These are phyloP conservation scores for Xylariales sp. DNA, from an alignment of 2,329 filamentous ascomycete genomes.

Conservation along the genomic window DNA sequence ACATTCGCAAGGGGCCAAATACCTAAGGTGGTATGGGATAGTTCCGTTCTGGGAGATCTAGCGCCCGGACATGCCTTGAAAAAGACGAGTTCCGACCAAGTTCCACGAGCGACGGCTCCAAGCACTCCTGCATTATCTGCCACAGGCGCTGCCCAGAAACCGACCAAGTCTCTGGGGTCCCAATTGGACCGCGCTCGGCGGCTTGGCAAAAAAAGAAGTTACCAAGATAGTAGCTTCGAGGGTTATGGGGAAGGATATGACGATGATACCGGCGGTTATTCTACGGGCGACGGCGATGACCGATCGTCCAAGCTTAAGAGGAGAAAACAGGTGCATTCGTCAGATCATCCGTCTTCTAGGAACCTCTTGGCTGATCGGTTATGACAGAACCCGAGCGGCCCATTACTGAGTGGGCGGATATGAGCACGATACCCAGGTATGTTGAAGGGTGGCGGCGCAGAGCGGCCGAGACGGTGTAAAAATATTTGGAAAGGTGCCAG, in stretches of 20 bases:
- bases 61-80: slow-evolving; percentile 55
- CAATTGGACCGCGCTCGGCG: slow-evolving; percentile 70
- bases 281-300: slow-evolving; percentile 77
- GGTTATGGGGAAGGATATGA: slow-evolving; percentile 80
- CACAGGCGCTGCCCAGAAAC: slow-evolving; percentile 47
- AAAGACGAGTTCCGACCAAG: slow-evolving; percentile 54
- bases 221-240: slow-evolving; percentile 79
- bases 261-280: slow-evolving; percentile 76
- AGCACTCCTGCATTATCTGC: slow-evolving; percentile 61
- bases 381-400: slow-evolving; percentile 59
- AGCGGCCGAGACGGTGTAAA: slow-evolving; percentile 39
- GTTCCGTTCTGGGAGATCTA: slow-evolving; percentile 68
- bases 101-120: slow-evolving; percentile 62
- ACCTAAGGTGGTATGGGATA: slow-evolving; percentile 67
- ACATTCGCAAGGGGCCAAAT: slow-evolving; percentile 69
- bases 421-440: slow-evolving; percentile 62
- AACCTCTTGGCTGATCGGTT: slow-evolving; percentile 55
- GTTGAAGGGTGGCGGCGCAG: slow-evolving; percentile 30
- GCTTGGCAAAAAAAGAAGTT: slow-evolving; percentile 77
- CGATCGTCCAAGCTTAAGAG: slow-evolving; percentile 66
- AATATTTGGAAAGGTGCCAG: slow-evolving; percentile 35
- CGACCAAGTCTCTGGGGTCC: slow-evolving; percentile 52
- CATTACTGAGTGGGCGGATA: slow-evolving; percentile 60
- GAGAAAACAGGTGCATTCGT: slow-evolving; percentile 70
- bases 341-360: slow-evolving; percentile 45